Percentiles rank a stretch among this genome's conserved stretches.
These are phyloP conservation scores for Yarrowia galli DNA, from an alignment of 1,139 yeast genomes.

Conservation along the genomic window DNA sequence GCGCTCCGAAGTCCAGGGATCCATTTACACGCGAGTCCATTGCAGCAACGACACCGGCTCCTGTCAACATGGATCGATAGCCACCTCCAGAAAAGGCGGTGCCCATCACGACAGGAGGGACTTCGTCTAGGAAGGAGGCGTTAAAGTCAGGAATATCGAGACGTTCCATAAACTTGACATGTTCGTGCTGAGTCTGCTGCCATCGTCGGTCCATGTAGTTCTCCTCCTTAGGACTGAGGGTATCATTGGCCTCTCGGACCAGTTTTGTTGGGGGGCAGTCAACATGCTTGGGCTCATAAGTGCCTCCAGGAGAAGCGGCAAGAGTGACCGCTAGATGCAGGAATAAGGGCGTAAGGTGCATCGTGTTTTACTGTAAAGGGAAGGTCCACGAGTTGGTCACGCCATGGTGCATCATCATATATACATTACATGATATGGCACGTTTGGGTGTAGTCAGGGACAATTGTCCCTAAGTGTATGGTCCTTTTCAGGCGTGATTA, in stretches of 20 bases:
- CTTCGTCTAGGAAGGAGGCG: constrained; percentile 49
- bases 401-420: not conserved
- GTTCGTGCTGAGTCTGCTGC: constrained; percentile 59
- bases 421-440: not conserved
- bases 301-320: constrained; percentile 23
- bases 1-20: constrained; percentile 39
- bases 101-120: constrained; percentile 56
- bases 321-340: constrained; percentile 6
- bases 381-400: not conserved
- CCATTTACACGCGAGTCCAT: constrained; percentile 58
- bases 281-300: constrained; percentile 46
- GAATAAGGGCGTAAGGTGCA: constrained; percentile 11
- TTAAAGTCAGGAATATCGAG: constrained; percentile 69
- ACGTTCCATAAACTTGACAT: constrained; percentile 62
- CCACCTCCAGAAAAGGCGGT: constrained; percentile 86
- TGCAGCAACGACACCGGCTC: constrained; percentile 81
- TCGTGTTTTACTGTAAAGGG: not conserved
- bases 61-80: constrained; percentile 78
- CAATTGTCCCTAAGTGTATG: not conserved
- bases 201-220: constrained; percentile 54
- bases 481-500: not conserved
- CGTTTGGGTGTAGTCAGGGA: not conserved
- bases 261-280: constrained; percentile 45
- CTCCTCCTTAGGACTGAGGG: constrained; percentile 44
- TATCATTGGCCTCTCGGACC: constrained; percentile 43